Percentiles rank a stretch among this genome's conserved stretches.
phyloP scores from a whole-genome alignment of 352 stramenopile genomes.

The Phytophthora syringae region DNA sequence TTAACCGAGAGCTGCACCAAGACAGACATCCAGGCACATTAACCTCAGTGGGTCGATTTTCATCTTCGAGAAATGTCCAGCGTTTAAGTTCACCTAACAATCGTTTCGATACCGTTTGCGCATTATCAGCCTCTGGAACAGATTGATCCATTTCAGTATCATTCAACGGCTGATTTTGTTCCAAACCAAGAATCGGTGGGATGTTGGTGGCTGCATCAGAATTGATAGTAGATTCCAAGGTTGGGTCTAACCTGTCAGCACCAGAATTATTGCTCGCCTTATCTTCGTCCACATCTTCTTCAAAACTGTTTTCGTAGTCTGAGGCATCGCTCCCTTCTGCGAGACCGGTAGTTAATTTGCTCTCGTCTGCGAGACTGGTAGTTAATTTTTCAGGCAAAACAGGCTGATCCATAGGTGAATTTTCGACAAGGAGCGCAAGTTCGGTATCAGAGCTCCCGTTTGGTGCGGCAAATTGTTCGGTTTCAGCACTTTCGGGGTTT shows the following conservation, averaged over 20 bases:
- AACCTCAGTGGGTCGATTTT: conserved; percentile 20
- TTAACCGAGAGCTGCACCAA: conserved; percentile 24
- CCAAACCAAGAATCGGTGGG: background rate
- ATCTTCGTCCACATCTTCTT: conserved; percentile 40
- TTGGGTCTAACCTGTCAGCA: background rate
- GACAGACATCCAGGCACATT: conserved; percentile 22
- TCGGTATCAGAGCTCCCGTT: background rate
- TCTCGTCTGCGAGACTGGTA: conserved; percentile 8
- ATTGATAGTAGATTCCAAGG: background rate
- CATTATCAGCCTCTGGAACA: conserved; percentile 9
- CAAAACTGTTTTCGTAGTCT: conserved; percentile 65
- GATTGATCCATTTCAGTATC: conserved; percentile 1
- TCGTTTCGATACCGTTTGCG: conserved; percentile 22
- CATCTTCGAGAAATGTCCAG: conserved; percentile 34
- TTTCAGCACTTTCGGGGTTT: background rate
- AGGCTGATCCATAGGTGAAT: background rate
- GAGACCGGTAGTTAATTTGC: too few relatives aligned
- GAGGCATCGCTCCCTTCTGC: conserved; percentile 21
- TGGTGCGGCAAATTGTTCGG: background rate
- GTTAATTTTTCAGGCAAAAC: conserved; percentile 9
- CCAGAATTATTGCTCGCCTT: conserved; percentile 9
- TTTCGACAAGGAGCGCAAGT: background rate
- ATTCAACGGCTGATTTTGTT: background rate
- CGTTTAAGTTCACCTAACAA: conserved; percentile 35
- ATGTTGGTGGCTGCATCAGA: background rate